Evolutionary conservation across 345 rosid species (phyloP).

Genomic region (Tarenaya hassleriana): DNA sequence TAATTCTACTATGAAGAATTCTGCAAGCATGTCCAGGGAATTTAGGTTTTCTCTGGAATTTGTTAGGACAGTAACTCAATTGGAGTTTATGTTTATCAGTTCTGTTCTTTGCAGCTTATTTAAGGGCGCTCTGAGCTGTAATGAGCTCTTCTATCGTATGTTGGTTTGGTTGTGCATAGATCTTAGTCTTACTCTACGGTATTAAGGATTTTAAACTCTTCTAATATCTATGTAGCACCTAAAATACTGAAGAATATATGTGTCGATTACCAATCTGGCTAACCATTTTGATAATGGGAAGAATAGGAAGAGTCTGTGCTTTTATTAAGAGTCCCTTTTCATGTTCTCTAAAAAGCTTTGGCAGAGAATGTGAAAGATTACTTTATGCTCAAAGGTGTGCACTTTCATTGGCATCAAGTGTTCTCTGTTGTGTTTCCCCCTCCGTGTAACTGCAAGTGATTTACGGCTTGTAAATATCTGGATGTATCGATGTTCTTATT

Average conservation of each 20-base stretch:
- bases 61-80: too few species aligned
- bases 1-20: too few species aligned
- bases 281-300: conserved; percentile 1
- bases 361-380: not conserved
- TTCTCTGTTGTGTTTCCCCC: too few species aligned
- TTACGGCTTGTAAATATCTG: not conserved
- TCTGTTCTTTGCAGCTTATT: not conserved
- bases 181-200: not conserved
- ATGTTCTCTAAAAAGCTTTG: not conserved
- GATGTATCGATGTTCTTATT: not conserved
- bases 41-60: conserved; percentile 2
- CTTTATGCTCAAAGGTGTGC: not conserved
- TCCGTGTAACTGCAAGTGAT: too few species aligned
- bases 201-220: not conserved
- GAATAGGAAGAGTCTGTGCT: not conserved
- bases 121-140: not conserved
- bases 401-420: too few species aligned
- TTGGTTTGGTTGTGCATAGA: not conserved
- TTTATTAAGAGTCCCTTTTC: conserved; percentile 4
- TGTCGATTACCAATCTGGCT: not conserved
- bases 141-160: not conserved
- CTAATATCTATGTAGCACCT: not conserved
- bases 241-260: not conserved
- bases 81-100: too few species aligned
- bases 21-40: too few species aligned